Conservation (phyloP, 768 basidiomycete species). For the Mycena maculata region DNA sequence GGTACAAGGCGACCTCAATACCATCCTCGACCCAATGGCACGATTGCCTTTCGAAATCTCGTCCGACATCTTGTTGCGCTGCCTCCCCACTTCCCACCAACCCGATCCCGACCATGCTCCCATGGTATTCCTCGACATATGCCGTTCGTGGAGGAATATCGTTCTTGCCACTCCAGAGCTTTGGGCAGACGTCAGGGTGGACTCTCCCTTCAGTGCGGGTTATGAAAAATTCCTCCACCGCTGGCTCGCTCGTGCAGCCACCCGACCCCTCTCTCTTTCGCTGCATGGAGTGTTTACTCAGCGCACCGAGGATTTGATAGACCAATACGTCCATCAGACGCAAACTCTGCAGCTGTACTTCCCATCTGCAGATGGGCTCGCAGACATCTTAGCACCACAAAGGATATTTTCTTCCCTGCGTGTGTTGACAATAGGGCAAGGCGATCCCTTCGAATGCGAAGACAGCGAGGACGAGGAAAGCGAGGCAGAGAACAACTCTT, state of each 20-base stretch:
- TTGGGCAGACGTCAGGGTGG: neutral
- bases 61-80: slow-evolving; percentile 7
- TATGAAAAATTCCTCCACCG: neutral
- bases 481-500: too few species aligned
- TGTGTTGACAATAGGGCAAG: neutral
- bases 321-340: neutral
- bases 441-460: neutral
- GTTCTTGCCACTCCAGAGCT: neutral
- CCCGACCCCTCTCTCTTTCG: neutral
- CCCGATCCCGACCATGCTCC: neutral
- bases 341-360: neutral
- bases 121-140: neutral
- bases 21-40: neutral
- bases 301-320: neutral
- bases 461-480: neutral
- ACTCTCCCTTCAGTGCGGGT: neutral
- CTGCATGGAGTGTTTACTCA: neutral
- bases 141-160: neutral
- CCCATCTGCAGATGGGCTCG: neutral
- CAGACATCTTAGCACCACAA: neutral
- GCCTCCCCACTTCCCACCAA: neutral
- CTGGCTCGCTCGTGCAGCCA: neutral
- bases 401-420: neutral
- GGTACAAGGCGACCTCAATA: neutral
- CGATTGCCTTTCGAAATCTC: slow-evolving; percentile 1